These are phyloP conservation scores for Typha latifolia DNA, from an alignment of 176 grass and related monocot genomes.

Conservation along the genomic window DNA sequence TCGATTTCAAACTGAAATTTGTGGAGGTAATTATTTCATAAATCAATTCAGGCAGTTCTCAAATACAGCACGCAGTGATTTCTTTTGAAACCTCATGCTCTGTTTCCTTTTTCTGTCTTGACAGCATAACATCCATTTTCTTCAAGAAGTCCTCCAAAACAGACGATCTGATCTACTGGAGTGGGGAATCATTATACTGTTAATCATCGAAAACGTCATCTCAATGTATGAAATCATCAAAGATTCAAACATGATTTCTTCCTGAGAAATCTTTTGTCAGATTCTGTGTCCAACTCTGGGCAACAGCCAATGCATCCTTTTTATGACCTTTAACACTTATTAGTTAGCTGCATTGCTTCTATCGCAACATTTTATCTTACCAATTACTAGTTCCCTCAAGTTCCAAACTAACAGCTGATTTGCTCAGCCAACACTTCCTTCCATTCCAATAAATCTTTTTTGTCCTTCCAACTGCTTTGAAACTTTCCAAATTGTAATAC, in stretches of 20 bases:
- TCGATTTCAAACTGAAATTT: conserved; percentile 94
- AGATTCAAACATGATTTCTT: conserved; percentile 58
- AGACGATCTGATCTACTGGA: conserved; percentile 73
- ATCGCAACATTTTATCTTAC: not conserved
- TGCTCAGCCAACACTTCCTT: not conserved
- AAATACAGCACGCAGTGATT: not conserved
- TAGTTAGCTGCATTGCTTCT: not conserved
- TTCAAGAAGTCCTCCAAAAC: conserved; percentile 95
- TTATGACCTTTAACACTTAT: not conserved
- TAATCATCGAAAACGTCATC: conserved; percentile 68
- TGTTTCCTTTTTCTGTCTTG: conserved; percentile 20
- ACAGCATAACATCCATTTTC: conserved; percentile 95
- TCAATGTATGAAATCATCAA: conserved; percentile 72
- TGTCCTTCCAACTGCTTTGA: not conserved
- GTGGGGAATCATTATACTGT: conserved; percentile 71
- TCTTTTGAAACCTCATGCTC: not conserved
- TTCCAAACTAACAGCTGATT: not conserved
- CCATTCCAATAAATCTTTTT: not conserved
- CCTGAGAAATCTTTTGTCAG: conserved; percentile 1
- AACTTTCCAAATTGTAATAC: not conserved
- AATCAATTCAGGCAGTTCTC: not conserved
- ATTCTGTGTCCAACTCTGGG: not conserved
- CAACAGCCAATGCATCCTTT: not conserved
- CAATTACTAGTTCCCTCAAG: not conserved
- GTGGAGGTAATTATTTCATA: conserved; percentile 51